Conservation (phyloP, 352 stramenopile genomes). For the Phytopythium mirpurense region DNA sequence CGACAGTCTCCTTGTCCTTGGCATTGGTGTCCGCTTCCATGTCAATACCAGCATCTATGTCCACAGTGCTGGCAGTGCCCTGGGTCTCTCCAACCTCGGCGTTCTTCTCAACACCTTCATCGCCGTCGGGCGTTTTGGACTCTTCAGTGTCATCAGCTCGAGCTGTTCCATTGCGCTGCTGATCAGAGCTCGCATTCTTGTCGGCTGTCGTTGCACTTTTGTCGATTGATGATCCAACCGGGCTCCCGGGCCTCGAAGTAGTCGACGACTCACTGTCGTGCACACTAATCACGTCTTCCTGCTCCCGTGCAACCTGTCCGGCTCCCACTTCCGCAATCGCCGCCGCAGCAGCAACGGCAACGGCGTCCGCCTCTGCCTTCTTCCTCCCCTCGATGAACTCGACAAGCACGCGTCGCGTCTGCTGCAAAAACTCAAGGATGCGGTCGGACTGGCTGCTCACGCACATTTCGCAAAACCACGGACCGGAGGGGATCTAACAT, state of each 20-base stretch:
- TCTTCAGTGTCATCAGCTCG: background rate
- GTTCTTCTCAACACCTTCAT: background rate
- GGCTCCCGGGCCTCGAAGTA: background rate
- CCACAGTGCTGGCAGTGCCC: background rate
- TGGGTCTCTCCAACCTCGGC: background rate
- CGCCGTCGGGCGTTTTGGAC: background rate
- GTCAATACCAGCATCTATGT: background rate
- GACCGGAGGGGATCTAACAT: constrained; percentile 9
- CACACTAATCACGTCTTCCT: constrained; percentile 8
- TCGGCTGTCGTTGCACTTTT: background rate
- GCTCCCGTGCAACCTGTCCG: constrained; percentile 1
- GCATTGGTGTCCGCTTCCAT: background rate
- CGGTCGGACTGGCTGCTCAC: constrained; percentile 42
- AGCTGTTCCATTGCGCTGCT: no score
- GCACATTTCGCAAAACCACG: constrained; percentile 61
- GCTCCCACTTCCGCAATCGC: background rate
- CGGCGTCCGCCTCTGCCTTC: constrained; percentile 1
- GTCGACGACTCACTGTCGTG: constrained; percentile 4
- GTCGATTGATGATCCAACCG: background rate
- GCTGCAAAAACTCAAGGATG: constrained; percentile 64
- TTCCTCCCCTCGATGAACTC: constrained; percentile 28
- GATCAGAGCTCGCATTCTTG: background rate
- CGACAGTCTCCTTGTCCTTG: background rate
- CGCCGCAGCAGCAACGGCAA: background rate
- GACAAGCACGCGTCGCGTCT: constrained; percentile 48